Evolutionary conservation across 2,329 filamentous ascomycete genomes (phyloP), one percentile per base, ranked within the genome.

Genomic region (Pyrenophora tritici-repentis): DNA sequence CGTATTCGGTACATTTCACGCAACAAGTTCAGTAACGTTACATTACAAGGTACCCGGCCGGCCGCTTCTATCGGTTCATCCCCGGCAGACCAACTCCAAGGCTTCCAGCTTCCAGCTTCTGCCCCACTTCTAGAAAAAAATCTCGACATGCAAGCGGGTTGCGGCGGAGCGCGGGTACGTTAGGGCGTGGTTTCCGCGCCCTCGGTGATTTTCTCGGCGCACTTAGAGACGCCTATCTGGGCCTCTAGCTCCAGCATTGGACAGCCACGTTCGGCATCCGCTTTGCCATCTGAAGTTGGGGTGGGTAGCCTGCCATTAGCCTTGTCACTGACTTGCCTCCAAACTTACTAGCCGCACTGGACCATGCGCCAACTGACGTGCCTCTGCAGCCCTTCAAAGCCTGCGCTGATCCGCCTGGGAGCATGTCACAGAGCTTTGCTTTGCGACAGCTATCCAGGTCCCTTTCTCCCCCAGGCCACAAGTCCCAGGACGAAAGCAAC

Each of bases 301-400:
- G 56, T 60, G 60, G 55, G 46, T 48, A 47, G 49, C 42, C 53
- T 5, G 18, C 18, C 18, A 20, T 20, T 20, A 20, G 18, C 18
- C 18, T 53, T 53, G 40, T 35, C 35, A 38, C 44, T 29, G 42
- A 40, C 56, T 55, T 56, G 55, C 41, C 55, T 50, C 35, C 40
- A 57, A 52, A 55, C 56, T 62, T 50, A 47, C 55, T 65, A 68
- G 62, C 44, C 53, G 58, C 41, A 53, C 49, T 49, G 56, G 56
- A 40, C 60, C 60, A 60, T 57, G 58, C 62, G 55, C 50, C 45
- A 42, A 57, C 57, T 63, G 62, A 64, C 60, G 62, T 67, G 44
- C 60, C 50, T 55, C 54, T 61, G 59, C 63, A 65, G 56, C 50
- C 56, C 54, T 65, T 63, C 56, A 67, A 68, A 65, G 56, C 51